A percentile compares a stretch with the other conserved stretches of the same genome.
phyloP scores from a whole-genome alignment of 208 protist genomes.

The Leishmania aethiopica region DNA sequence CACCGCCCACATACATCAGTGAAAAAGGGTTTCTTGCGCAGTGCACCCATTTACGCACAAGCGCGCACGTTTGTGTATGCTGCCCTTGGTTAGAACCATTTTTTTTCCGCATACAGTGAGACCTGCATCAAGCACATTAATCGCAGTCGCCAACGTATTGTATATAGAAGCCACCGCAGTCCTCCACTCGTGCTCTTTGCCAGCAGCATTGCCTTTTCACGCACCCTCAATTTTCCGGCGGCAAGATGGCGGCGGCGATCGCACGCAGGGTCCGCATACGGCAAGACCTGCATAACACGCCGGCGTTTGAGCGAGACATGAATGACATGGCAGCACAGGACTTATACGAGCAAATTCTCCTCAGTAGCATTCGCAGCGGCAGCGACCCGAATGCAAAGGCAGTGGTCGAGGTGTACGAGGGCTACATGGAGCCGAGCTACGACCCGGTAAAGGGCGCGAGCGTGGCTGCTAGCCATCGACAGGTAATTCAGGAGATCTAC shows the following conservation, averaged over 20 bases:
- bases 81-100: not conserved
- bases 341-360: constrained; percentile 83
- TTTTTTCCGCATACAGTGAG: not conserved
- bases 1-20: not conserved
- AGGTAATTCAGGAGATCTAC: constrained; percentile 48
- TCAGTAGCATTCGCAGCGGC: constrained; percentile 70
- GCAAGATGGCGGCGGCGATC: constrained; percentile 13
- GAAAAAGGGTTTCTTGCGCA: not conserved
- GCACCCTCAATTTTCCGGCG: not conserved
- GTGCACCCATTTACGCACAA: not conserved
- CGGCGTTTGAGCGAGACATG: constrained; percentile 71
- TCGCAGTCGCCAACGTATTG: not conserved
- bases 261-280: constrained; percentile 46
- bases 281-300: constrained; percentile 67
- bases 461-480: constrained; percentile 42
- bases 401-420: constrained; percentile 61
- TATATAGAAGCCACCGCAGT: not conserved
- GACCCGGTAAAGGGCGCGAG: constrained; percentile 44
- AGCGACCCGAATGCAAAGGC: constrained; percentile 68
- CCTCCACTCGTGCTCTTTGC: not conserved
- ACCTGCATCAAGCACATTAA: not conserved
- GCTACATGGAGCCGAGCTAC: constrained; percentile 69
- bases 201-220: not conserved
- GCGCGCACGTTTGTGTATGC: not conserved
- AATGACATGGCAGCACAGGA: constrained; percentile 73